Evolutionary conservation across 306 rosid species (phyloP).

Genomic region (Begonia peltatifolia): DNA sequence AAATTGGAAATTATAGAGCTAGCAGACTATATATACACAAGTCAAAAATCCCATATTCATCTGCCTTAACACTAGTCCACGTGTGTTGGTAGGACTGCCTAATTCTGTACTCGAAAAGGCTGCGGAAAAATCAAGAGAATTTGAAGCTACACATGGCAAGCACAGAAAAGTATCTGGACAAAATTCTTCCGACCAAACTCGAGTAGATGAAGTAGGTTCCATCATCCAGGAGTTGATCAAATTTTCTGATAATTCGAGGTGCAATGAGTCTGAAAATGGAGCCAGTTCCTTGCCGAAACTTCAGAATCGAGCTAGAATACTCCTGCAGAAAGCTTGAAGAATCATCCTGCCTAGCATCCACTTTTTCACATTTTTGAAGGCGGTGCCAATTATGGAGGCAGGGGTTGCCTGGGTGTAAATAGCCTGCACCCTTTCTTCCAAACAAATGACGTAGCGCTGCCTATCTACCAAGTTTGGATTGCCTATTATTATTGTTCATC

Average conservation of each 20-base stretch:
- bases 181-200: no score
- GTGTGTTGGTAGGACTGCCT: conserved; percentile 35
- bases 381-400: no score
- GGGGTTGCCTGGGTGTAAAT: no score
- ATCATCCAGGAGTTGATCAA: conserved; percentile 27
- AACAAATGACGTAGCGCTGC: no score
- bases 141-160: conserved; percentile 70
- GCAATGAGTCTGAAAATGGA: conserved; percentile 16
- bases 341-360: no score
- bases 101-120: conserved; percentile 61
- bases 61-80: background rate
- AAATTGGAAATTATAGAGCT: background rate
- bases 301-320: conserved; percentile 32
- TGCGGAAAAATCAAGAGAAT: conserved; percentile 62
- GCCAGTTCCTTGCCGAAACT: conserved; percentile 30
- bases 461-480: no score
- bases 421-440: no score
- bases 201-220: no score
- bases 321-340: conserved; percentile 16
- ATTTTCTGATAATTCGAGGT: conserved; percentile 17
- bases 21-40: background rate
- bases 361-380: no score
- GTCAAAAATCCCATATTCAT: background rate
- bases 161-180: conserved; percentile 10
- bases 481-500: no score